A percentile compares a stretch with the other conserved stretches of the same genome.
phyloP scores from a whole-genome alignment of 2,329 filamentous ascomycete genomes.

The Lachnellula occidentalis region DNA sequence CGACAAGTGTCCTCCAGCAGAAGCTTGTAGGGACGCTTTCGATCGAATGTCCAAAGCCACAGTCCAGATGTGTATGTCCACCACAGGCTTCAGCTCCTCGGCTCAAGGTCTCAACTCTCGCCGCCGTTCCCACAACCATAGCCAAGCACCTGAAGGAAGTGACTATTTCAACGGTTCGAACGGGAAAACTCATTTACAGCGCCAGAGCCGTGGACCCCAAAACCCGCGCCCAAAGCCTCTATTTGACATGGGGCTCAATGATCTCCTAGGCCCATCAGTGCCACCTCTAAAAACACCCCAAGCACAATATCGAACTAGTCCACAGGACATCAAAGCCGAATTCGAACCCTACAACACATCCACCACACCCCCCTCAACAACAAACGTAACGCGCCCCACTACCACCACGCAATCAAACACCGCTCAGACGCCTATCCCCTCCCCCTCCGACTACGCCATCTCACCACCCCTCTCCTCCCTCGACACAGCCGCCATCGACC shows the following conservation, averaged over 20 bases:
- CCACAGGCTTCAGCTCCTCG: conserved; percentile 40
- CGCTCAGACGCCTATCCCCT: conserved; percentile 7
- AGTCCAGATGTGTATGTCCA: conserved; percentile 88
- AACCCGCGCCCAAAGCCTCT: conserved; percentile 23
- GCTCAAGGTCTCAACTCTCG: conserved; percentile 22
- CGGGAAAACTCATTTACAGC: conserved; percentile 4
- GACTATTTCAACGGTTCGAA: conserved; percentile 19
- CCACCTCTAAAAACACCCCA: not conserved
- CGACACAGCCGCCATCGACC: conserved; percentile 26
- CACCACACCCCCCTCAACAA: not conserved
- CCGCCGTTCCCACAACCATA: conserved; percentile 9
- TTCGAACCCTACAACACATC: conserved; percentile 12
- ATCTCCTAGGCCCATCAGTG: conserved; percentile 23
- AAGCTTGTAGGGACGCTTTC: conserved; percentile 91
- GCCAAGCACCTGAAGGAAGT: not conserved
- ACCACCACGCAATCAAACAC: not conserved
- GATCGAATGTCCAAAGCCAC: conserved; percentile 93
- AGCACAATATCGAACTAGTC: not conserved
- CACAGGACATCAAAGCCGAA: conserved; percentile 15
- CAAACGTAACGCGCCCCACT: conserved; percentile 1
- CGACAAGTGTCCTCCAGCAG: conserved; percentile 89
- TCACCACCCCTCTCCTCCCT: conserved; percentile 23
- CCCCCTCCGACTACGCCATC: conserved; percentile 21
- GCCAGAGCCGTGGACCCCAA: conserved; percentile 12
- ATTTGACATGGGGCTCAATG: conserved; percentile 31